These are phyloP conservation scores for Skeletonema tropicum DNA, from an alignment of 108 stramenopile genomes.

Conservation along the genomic window DNA sequence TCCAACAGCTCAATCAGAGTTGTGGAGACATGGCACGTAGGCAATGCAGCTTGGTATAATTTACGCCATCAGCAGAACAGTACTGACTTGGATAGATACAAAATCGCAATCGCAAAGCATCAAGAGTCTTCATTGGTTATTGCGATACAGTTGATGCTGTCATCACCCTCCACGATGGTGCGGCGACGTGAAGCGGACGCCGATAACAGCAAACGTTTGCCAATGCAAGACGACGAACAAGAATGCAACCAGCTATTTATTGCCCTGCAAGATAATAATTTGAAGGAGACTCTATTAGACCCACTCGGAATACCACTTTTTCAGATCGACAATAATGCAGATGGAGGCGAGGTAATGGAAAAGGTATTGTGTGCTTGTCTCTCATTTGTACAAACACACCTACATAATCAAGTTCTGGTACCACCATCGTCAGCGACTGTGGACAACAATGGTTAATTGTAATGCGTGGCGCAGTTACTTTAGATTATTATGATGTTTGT, in stretches of 20 bases:
- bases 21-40: slow-evolving; percentile 41
- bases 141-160: slow-evolving; percentile 20
- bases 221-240: slow-evolving; percentile 33
- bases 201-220: slow-evolving; percentile 19
- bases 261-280: slow-evolving; percentile 8
- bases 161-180: slow-evolving; percentile 8
- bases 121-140: not conserved
- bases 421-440: too few species aligned
- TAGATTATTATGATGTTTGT: too few species aligned
- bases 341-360: not conserved
- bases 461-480: too few species aligned
- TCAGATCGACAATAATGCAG: slow-evolving; percentile 12
- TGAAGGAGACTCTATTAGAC: not conserved
- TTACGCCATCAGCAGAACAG: slow-evolving; percentile 12
- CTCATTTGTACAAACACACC: not conserved
- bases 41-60: slow-evolving; percentile 31
- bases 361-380: not conserved
- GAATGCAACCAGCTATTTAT: slow-evolving; percentile 17
- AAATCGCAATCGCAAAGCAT: slow-evolving; percentile 13
- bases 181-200: slow-evolving; percentile 9
- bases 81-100: slow-evolving; percentile 1
- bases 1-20: slow-evolving; percentile 7
- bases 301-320: slow-evolving; percentile 17
- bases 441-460: too few species aligned
- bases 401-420: not conserved